Evolutionary conservation across 2,329 filamentous ascomycete genomes (phyloP).

Genomic region (Epichloe festucae): DNA sequence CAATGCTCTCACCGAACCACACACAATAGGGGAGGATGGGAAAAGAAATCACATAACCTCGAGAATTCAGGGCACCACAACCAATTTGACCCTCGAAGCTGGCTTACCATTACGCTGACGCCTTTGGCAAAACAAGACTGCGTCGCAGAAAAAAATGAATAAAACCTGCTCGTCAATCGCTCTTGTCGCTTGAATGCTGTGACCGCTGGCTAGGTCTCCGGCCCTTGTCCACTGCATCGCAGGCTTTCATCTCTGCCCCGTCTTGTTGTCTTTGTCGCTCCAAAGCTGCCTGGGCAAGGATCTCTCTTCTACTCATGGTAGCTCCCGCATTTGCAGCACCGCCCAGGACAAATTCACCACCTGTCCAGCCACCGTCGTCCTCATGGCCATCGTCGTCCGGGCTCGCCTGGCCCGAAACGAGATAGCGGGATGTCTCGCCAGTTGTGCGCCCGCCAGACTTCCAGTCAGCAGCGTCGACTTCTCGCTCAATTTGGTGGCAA

Average conservation of each 20-base stretch:
- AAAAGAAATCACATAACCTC: background rate
- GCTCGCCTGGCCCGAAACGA: slow-evolving; percentile 33
- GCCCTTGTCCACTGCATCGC: slow-evolving; percentile 17
- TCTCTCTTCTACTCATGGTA: slow-evolving; percentile 55
- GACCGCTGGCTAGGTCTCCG: slow-evolving; percentile 16
- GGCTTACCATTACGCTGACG: too few species aligned
- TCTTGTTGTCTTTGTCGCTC: slow-evolving; percentile 23
- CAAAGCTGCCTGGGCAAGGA: slow-evolving; percentile 45
- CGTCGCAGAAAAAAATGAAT: background rate
- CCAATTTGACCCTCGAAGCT: too few species aligned
- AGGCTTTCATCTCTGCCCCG: slow-evolving; percentile 19
- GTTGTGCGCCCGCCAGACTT: slow-evolving; percentile 54
- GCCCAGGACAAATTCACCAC: slow-evolving; percentile 65
- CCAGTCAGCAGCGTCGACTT: slow-evolving; percentile 75
- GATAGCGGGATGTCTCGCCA: slow-evolving; percentile 49
- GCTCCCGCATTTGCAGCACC: slow-evolving; percentile 31
- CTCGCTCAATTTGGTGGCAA: slow-evolving; percentile 73
- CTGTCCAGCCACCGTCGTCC: slow-evolving; percentile 65
- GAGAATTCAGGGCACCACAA: too few species aligned
- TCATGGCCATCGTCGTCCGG: slow-evolving; percentile 42
- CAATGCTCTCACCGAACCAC: slow-evolving; percentile 63
- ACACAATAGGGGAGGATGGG: slow-evolving; percentile 57
- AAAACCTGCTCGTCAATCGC: slow-evolving; percentile 8
- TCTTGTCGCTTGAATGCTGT: slow-evolving; percentile 13
- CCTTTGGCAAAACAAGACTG: slow-evolving; percentile 4